Evolutionary conservation across 176 grass and related monocot genomes (phyloP), one percentile per base, ranked within the genome.

Genomic region (Guadua angustifolia): DNA sequence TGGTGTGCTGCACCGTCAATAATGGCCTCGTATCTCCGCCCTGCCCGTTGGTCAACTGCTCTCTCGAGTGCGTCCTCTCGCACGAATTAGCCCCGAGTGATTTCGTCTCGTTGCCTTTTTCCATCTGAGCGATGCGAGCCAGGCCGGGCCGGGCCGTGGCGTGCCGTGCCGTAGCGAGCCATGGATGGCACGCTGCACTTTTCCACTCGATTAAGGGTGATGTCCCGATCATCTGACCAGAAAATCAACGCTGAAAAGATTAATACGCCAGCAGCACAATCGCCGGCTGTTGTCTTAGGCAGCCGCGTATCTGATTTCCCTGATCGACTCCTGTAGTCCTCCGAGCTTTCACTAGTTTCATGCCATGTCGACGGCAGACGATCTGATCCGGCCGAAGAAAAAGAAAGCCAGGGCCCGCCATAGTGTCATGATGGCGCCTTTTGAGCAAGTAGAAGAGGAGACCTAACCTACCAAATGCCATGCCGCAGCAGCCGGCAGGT

Each of bases 361-460:
- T 15, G 69, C 43, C 22, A 7, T 4, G 13, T 51, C 24, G 38
- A 44, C 26, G 24, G 69, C 42, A 19, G 75, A 24, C 15, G 40
- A 62, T 63, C 75, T 47, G 58, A 47, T 78, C 75, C 12, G 18
- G n/a, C 22, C 22, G 38, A 56, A 7, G 13, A 46, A 24, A 68
- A 61, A 1, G 2, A 22, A 25, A 65, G 58, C 32, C 71, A 24
- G 32, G 72, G 35, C 33, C 42, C 78, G 51, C 49, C 16, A 9
- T 29, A 11, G 51, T 24, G 58, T 58, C 52, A 89, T 89, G 83
- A 89, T 86, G 71, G 71, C 55, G 14, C 83, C 83, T 89, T 89
- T 89, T 73, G 46, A 61, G 82, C 71, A 2, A 26, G 71, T 25
- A 35, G 40, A 38, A 33, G 74, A 16, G 7, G 26, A 19, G 39